These are phyloP conservation scores for Ricinus communis DNA, from an alignment of 345 rosid species.

Conservation along the genomic window DNA sequence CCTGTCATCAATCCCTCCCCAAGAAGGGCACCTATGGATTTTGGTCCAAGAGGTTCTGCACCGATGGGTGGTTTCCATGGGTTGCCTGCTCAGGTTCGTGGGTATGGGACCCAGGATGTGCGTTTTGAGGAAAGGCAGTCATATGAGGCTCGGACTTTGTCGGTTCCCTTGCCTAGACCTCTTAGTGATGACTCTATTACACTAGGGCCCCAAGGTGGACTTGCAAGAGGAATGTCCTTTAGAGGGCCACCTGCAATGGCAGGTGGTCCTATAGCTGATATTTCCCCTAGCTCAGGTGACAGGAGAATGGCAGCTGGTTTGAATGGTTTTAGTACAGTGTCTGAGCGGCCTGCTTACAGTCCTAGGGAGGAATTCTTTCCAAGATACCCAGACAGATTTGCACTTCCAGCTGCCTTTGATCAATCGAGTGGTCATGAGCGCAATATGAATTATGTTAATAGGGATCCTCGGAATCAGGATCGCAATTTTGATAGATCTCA, in stretches of 20 bases:
- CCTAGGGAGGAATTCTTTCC: slow-evolving; percentile 49
- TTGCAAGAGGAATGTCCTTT: slow-evolving; percentile 83
- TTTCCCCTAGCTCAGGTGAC: slow-evolving; percentile 49
- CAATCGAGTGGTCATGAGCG: slow-evolving; percentile 52
- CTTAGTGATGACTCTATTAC: slow-evolving; percentile 73
- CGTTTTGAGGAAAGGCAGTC: slow-evolving; percentile 71
- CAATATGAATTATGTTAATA: slow-evolving; percentile 40
- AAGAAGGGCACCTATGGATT: slow-evolving; percentile 74
- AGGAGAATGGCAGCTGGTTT: slow-evolving; percentile 54
- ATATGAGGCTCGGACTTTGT: slow-evolving; percentile 65
- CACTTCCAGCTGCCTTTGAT: slow-evolving; percentile 47
- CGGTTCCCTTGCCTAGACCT: slow-evolving; percentile 75
- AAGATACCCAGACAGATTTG: slow-evolving; percentile 52
- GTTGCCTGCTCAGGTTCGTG: slow-evolving; percentile 59
- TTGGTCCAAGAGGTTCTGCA: slow-evolving; percentile 65
- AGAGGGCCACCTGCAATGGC: slow-evolving; percentile 54
- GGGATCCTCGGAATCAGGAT: slow-evolving; percentile 49
- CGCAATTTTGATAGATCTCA: slow-evolving; percentile 51
- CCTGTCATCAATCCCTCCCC: slow-evolving; percentile 54
- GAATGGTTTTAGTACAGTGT: slow-evolving; percentile 53
- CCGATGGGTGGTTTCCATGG: slow-evolving; percentile 76
- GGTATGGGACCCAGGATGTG: slow-evolving; percentile 65
- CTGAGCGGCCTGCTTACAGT: slow-evolving; percentile 41
- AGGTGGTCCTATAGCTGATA: slow-evolving; percentile 42
- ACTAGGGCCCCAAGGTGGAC: slow-evolving; percentile 98